phyloP scores from a whole-genome alignment of 352 stramenopile genomes.

The Pythium dissotocum region DNA sequence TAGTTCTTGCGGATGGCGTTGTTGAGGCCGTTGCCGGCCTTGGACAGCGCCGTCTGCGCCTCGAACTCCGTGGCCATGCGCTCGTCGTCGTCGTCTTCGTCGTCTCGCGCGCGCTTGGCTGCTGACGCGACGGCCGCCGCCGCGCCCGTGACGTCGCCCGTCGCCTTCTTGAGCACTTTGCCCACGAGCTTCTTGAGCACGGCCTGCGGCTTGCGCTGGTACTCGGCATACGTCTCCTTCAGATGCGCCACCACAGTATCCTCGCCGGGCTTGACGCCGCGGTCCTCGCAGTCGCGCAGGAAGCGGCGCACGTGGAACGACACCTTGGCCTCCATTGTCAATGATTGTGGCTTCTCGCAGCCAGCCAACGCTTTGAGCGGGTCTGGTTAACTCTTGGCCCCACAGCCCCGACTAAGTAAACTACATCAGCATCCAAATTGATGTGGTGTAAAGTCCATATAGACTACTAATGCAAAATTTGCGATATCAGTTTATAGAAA shows the following conservation, averaged over 20 bases:
- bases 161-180: constrained; percentile 74
- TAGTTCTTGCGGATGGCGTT: constrained; percentile 80
- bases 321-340: constrained; percentile 80
- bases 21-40: constrained; percentile 66
- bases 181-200: constrained; percentile 65
- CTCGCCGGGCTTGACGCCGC: constrained; percentile 53
- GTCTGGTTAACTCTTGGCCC: neutral
- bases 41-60: constrained; percentile 34
- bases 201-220: constrained; percentile 78
- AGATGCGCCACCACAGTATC: constrained; percentile 65
- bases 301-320: constrained; percentile 86
- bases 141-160: constrained; percentile 13
- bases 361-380: constrained; percentile 10
- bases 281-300: constrained; percentile 79
- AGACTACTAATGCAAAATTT: neutral
- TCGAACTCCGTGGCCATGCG: constrained; percentile 51
- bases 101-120: constrained; percentile 59
- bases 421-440: neutral
- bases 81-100: constrained; percentile 71
- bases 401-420: neutral
- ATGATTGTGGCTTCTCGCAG: neutral
- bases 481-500: no score
- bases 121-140: constrained; percentile 16
- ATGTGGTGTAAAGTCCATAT: constrained; percentile 3
- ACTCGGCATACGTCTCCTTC: constrained; percentile 79